Percentiles rank a stretch among this genome's conserved stretches.
These are phyloP conservation scores for Cairneyella variabilis DNA, from an alignment of 495 filamentous ascomycete species.

Conservation along the genomic window DNA sequence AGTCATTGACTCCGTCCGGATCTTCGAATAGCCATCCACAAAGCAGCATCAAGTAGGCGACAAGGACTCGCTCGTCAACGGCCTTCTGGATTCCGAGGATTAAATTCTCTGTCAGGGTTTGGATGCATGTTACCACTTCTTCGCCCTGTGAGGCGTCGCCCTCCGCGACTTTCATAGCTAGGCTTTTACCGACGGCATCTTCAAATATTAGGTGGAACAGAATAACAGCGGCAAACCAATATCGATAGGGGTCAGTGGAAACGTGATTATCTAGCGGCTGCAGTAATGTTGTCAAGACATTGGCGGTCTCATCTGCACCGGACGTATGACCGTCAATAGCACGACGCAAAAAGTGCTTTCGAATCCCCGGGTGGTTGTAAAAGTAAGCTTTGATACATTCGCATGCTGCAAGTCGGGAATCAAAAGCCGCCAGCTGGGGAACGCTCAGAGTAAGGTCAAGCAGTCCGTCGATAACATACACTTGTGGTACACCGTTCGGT, in stretches of 20 bases:
- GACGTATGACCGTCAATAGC: constrained; percentile 84
- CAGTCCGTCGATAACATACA: constrained; percentile 93
- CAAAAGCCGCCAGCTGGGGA: constrained; percentile 60
- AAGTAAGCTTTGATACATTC: constrained; percentile 93
- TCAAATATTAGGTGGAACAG: constrained; percentile 87
- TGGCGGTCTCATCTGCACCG: constrained; percentile 81
- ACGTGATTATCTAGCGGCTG: constrained; percentile 49
- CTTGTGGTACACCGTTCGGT: constrained; percentile 50
- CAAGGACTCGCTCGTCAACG: constrained; percentile 75
- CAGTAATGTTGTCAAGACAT: constrained; percentile 80
- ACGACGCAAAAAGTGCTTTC: constrained; percentile 76
- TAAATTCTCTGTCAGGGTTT: constrained; percentile 77
- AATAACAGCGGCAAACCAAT: constrained; percentile 89
- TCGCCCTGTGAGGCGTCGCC: constrained; percentile 88
- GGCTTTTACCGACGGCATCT: constrained; percentile 70
- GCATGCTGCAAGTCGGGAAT: constrained; percentile 78
- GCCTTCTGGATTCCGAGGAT: constrained; percentile 67
- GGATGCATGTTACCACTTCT: constrained; percentile 93
- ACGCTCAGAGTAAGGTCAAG: constrained; percentile 79
- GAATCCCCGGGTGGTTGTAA: constrained; percentile 70
- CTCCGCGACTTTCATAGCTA: constrained; percentile 79
- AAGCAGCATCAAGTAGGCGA: constrained; percentile 91
- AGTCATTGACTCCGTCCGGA: constrained; percentile 85
- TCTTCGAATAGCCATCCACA: constrained; percentile 93
- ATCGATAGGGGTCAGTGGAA: constrained; percentile 78